Evolutionary conservation across 1,139 yeast species (phyloP).

Genomic region (Debaryomyces fabryi): DNA sequence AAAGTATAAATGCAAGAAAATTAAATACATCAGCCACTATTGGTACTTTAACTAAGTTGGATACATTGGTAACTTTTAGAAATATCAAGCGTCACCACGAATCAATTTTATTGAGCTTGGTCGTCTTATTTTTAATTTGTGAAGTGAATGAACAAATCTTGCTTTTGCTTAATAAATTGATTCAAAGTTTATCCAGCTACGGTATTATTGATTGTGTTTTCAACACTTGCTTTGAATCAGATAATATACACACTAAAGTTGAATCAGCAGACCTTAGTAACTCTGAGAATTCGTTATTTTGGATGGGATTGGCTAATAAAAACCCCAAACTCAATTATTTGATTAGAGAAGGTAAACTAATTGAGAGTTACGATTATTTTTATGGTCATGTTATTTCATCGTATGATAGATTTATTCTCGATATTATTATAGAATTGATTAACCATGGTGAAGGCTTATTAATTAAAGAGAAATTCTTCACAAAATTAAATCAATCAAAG

Average conservation of each 20-base stretch:
- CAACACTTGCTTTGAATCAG: constrained; percentile 27
- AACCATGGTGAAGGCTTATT: constrained; percentile 30
- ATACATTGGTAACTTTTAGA: constrained; percentile 27
- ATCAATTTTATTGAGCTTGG: constrained; percentile 25
- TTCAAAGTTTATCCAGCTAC: constrained; percentile 29
- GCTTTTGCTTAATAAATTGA: constrained; percentile 29
- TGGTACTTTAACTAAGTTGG: constrained; percentile 18
- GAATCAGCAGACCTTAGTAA: constrained; percentile 18
- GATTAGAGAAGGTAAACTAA: constrained; percentile 23
- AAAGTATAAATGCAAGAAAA: neutral
- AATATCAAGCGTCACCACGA: constrained; percentile 32
- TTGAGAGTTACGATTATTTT: constrained; percentile 33
- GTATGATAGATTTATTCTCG: constrained; percentile 29
- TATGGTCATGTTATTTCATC: constrained; percentile 19
- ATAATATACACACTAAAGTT: constrained; percentile 12
- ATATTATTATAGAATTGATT: constrained; percentile 36
- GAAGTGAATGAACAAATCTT: constrained; percentile 33
- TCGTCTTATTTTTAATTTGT: constrained; percentile 34
- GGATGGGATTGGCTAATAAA: constrained; percentile 27
- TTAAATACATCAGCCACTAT: neutral
- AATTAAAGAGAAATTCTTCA: constrained; percentile 26
- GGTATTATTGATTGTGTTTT: constrained; percentile 27
- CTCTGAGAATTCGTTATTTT: constrained; percentile 30
- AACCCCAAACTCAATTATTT: constrained; percentile 24
- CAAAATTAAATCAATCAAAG: constrained; percentile 20